Evolutionary conservation across 2,329 filamentous ascomycete species (phyloP).

Genomic region (Atkinsonella texensis): DNA sequence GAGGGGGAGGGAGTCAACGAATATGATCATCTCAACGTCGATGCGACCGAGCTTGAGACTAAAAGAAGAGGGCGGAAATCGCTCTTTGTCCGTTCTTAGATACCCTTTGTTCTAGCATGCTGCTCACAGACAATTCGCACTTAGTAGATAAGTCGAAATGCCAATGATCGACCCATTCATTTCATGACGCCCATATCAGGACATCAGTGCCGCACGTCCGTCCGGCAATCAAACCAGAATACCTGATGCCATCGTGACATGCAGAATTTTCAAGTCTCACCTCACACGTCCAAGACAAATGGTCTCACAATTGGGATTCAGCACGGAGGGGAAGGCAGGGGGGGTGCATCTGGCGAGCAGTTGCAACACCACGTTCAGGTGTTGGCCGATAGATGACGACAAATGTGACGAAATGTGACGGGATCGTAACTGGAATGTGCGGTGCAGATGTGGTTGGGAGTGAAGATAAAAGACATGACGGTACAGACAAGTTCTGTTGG

Average conservation of each 20-base stretch:
- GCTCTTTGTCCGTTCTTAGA: no score
- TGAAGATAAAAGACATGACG: no score
- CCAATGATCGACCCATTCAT: background rate
- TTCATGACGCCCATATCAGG: background rate
- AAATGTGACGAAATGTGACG: background rate
- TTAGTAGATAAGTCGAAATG: slow-evolving; percentile 1
- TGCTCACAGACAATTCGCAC: background rate
- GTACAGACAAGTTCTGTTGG: background rate
- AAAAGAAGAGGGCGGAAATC: no score
- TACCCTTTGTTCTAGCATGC: background rate
- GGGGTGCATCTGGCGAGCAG: background rate
- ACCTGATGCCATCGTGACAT: slow-evolving; percentile 1
- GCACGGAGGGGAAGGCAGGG: no score
- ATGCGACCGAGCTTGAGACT: no score
- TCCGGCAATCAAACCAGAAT: background rate
- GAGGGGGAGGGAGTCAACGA: no score
- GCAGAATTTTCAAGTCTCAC: background rate
- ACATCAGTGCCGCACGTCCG: background rate
- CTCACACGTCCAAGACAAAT: background rate
- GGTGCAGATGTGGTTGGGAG: background rate
- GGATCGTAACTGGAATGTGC: background rate
- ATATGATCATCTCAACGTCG: no score
- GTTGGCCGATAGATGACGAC: background rate
- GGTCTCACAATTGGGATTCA: background rate
- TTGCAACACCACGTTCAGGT: background rate